Conservation (phyloP, 176 grass and related monocot species). For the Hyparrhenia diplandra region DNA sequence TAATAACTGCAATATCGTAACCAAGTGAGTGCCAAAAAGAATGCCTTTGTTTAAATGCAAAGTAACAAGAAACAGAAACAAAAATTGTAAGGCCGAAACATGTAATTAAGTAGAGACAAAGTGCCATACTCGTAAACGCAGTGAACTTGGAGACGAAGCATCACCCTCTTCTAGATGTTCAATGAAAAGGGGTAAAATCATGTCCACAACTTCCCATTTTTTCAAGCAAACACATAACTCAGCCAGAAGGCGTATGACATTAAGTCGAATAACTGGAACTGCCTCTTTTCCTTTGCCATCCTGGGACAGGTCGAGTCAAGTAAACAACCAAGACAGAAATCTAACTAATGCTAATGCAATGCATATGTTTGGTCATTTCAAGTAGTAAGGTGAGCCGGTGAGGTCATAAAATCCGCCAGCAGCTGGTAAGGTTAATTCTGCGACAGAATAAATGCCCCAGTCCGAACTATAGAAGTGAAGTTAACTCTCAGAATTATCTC, state of each 20-base stretch:
- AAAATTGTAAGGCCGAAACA: too few species aligned
- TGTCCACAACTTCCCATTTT: constrained; percentile 99
- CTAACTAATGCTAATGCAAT: constrained; percentile 24
- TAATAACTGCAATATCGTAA: constrained; percentile 63
- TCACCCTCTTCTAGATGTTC: constrained; percentile 99
- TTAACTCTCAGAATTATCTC: background rate
- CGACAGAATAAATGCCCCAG: constrained; percentile 6
- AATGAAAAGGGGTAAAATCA: constrained; percentile 97
- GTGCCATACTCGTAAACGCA: constrained; percentile 81
- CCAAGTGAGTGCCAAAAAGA: constrained; percentile 16
- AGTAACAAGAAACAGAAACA: background rate
- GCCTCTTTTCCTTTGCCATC: constrained; percentile 89
- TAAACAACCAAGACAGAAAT: constrained; percentile 32
- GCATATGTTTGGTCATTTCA: constrained; percentile 21
- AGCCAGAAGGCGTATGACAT: constrained; percentile 85
- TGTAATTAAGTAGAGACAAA: constrained; percentile 29
- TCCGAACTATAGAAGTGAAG: background rate
- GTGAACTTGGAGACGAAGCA: constrained; percentile 80
- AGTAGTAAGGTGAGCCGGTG: constrained; percentile 10
- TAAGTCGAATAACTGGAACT: constrained; percentile 77
- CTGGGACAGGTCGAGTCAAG: constrained; percentile 42
- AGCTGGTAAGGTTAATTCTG: constrained; percentile 19
- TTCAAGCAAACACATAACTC: constrained; percentile 86
- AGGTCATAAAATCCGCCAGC: constrained; percentile 6
- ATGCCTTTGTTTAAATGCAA: constrained; percentile 21